Evolutionary conservation across 441 rosid species (phyloP), one percentile per base, ranked within the genome.

Genomic region (Mallotus repandus): DNA sequence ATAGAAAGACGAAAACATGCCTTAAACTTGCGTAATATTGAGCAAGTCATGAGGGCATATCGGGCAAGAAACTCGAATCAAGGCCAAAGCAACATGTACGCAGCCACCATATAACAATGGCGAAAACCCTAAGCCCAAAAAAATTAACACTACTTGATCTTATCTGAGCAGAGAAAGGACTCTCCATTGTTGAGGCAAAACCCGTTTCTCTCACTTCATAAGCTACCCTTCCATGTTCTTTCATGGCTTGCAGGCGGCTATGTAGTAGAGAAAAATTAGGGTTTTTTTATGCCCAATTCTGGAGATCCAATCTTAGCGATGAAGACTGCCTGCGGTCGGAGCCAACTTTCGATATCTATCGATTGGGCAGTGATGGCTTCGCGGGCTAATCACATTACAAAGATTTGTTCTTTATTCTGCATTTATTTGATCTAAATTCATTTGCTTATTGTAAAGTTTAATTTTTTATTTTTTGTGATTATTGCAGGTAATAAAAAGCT

Each of bases 321-420:
- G 91, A 87, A 74, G 93, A 87, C 86, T 84, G 89, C 88, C 88
- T 76, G 91, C 89, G 53, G 84, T 82, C 93, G 66, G 89, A 89
- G 88, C 83, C 65, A 10, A 55, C 66, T 32, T 11, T 74, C 78
- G 79, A 53, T 38, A 38, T 53, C n/a, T 1, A 50, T 58, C 65
- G 74, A 13, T 63, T 18, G 45, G 80, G 82, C 84, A 72, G 61
- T 86, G 93, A 89, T 80, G 88, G 89, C 85, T 35, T 32, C 63
- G 91, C 89, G 83, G 84, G 93, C 89, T 87, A 66, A 41, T 11
- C 57, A 57, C 18, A 56, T 5, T 5, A 56, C 14, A 60, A 16
- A 6, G 10, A 18, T 38, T 21, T 6, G 55, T 9, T 13, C 21
- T 62, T 22, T 16, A 0, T 57, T 58, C 4, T 9, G 35, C 63